Conservation (phyloP, 768 basidiomycete species). For the Lactarius hatsudake region DNA sequence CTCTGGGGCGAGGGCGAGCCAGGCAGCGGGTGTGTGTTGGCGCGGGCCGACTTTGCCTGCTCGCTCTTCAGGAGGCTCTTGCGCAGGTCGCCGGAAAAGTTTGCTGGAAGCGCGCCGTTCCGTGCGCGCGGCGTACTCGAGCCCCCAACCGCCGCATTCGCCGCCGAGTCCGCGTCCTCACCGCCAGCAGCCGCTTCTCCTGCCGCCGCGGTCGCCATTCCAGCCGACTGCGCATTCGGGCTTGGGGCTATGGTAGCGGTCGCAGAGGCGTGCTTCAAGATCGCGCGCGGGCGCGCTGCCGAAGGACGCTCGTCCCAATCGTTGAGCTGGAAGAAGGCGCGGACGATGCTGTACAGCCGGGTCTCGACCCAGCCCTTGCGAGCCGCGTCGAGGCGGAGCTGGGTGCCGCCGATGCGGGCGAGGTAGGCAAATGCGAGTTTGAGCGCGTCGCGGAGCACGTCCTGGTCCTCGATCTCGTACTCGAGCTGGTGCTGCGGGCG, state of each 20-base stretch:
- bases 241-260: background rate
- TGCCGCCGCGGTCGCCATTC: background rate
- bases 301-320: slow-evolving; percentile 25
- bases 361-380: slow-evolving; percentile 83
- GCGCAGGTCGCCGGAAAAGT: slow-evolving; percentile 54
- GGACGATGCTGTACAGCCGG: slow-evolving; percentile 72
- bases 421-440: slow-evolving; percentile 89
- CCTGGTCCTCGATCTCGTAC: slow-evolving; percentile 68
- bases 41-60: slow-evolving; percentile 68
- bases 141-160: background rate
- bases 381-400: slow-evolving; percentile 61
- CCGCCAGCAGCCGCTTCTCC: background rate
- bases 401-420: slow-evolving; percentile 89
- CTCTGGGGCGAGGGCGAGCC: slow-evolving; percentile 42
- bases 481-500: slow-evolving; percentile 76
- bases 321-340: slow-evolving; percentile 55
- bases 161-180: slow-evolving; percentile 3
- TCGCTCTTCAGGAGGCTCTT: slow-evolving; percentile 82
- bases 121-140: slow-evolving; percentile 13
- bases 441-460: slow-evolving; percentile 79
- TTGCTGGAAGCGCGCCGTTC: slow-evolving; percentile 26
- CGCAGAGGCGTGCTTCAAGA: background rate
- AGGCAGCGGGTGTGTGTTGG: slow-evolving; percentile 50
- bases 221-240: slow-evolving; percentile 12
- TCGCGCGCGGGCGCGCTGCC: slow-evolving; percentile 10